Evolutionary conservation across 345 rosid species (phyloP), one percentile per base, ranked within the genome.

Genomic region (Euphorbia tirucalli): DNA sequence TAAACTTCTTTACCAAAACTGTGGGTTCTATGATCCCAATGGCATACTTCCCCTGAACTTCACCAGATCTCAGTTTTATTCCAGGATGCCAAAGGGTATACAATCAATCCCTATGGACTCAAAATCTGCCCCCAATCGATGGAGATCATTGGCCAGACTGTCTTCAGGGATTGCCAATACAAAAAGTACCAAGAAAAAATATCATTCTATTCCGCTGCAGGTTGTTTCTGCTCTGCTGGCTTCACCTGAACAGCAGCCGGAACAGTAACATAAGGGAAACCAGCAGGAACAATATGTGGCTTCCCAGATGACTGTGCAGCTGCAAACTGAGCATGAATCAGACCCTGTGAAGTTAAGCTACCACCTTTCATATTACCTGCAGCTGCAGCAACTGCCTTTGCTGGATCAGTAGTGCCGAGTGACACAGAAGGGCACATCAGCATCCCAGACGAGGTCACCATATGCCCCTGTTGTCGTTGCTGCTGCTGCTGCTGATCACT

Each of bases 181-280:
- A 58, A 54, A 18, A 61, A 66, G 71, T 59, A 70, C n/a, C 21
- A 2, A 10, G 37, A 57, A 55, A 25, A 57, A 55, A 25, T 22
- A 15, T 16, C 5, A 57, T 71, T 81, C 88, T 85, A 94, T 81
- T 92, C 93, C 77, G 93, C 98, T 24, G 90, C 89, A 37, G 91
- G 94, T 71, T 90, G 96, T 65, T 90, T 92, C 79, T 92, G 93
- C 77, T 95, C 96, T 18, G 93, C 85, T 7, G 91, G 89, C 75
- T 92, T 95, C 69, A 85, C 93, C 83, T 87, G 99, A 68, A 83
- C 95, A 2, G 81, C 85, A 27, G 78, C 62, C 2, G 88, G 85
- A 58, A 85, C 88, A 37, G 90, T 63, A 5, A 82, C 85, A 50
- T 87, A 80, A 2, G 90, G 37, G 79, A 85, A 90, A n/a, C 96